A percentile compares a stretch with the other conserved stretches of the same genome.
These are phyloP conservation scores for Magnolia officinalis DNA, from an alignment of 164 flowering plant species.

Conservation along the genomic window DNA sequence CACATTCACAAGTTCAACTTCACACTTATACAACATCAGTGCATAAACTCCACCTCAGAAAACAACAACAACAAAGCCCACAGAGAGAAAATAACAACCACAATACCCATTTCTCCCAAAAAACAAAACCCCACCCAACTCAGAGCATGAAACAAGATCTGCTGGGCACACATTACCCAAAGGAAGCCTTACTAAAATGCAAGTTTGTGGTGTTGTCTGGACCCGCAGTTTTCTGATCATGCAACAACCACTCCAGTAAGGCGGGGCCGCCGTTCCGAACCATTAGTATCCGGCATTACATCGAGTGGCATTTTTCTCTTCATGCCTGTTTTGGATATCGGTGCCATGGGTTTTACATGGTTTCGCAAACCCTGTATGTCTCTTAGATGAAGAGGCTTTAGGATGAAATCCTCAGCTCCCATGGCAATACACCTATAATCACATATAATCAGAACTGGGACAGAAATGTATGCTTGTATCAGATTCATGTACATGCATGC, in stretches of 20 bases:
- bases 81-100: neutral
- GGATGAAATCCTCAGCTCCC: slow-evolving; percentile 33
- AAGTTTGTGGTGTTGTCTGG: too few species aligned
- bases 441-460: too few species aligned
- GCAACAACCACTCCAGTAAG: slow-evolving; percentile 27
- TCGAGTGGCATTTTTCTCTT: slow-evolving; percentile 26
- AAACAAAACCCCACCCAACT: slow-evolving; percentile 10
- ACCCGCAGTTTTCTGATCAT: neutral
- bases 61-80: too few species aligned
- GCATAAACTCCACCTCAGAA: too few species aligned
- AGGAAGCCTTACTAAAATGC: too few species aligned
- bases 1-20: too few species aligned
- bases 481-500: too few species aligned
- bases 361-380: slow-evolving; percentile 18
- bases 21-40: too few species aligned
- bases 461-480: too few species aligned
- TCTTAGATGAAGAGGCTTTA: slow-evolving; percentile 19
- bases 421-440: slow-evolving; percentile 17
- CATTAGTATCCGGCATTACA: slow-evolving; percentile 22
- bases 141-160: neutral
- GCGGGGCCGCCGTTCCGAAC: slow-evolving; percentile 21
- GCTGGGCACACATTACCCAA: slow-evolving; percentile 6
- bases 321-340: slow-evolving; percentile 12
- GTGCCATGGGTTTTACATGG: slow-evolving; percentile 14
- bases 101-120: neutral